Percentiles rank a stretch among this genome's conserved stretches.
phyloP scores from a whole-genome alignment of 2,329 filamentous ascomycete species.

The Sclerotinia trifoliorum region DNA sequence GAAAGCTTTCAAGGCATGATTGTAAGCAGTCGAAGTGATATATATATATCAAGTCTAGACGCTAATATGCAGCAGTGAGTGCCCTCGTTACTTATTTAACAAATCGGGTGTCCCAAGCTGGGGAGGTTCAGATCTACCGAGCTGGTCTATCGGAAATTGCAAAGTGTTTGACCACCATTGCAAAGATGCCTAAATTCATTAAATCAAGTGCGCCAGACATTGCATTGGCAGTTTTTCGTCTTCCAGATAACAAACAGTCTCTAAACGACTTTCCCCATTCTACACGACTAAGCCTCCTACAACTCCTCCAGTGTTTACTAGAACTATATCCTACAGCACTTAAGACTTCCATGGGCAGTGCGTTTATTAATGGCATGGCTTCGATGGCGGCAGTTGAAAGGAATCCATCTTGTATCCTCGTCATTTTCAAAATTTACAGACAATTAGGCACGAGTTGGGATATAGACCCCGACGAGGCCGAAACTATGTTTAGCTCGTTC shows the following conservation, averaged over 20 bases:
- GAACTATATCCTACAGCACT: constrained; percentile 25
- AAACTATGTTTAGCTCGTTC: constrained; percentile 35
- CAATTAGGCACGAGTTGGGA: constrained; percentile 31
- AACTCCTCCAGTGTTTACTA: constrained; percentile 30
- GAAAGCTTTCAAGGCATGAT: constrained; percentile 28
- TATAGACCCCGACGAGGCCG: constrained; percentile 22
- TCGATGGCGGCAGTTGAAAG: constrained; percentile 36
- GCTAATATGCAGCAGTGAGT: constrained; percentile 27
- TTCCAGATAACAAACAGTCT: constrained; percentile 14
- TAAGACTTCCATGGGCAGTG: constrained; percentile 26
- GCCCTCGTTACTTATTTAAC: constrained; percentile 31
- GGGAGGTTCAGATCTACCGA: constrained; percentile 20
- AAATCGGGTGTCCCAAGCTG: constrained; percentile 18
- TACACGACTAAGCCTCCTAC: constrained; percentile 31
- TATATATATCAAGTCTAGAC: not conserved
- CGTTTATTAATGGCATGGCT: constrained; percentile 32
- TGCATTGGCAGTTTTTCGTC: constrained; percentile 7
- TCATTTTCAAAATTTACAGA: constrained; percentile 34
- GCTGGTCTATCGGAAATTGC: constrained; percentile 22
- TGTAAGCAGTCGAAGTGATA: constrained; percentile 16
- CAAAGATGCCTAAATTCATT: constrained; percentile 20
- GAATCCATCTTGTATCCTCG: constrained; percentile 32
- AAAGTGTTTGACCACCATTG: constrained; percentile 15
- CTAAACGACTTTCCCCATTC: constrained; percentile 26
- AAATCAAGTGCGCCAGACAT: constrained; percentile 11